phyloP scores from a whole-genome alignment of 2,329 filamentous ascomycete species.

The Aspergillus viridinutans region DNA sequence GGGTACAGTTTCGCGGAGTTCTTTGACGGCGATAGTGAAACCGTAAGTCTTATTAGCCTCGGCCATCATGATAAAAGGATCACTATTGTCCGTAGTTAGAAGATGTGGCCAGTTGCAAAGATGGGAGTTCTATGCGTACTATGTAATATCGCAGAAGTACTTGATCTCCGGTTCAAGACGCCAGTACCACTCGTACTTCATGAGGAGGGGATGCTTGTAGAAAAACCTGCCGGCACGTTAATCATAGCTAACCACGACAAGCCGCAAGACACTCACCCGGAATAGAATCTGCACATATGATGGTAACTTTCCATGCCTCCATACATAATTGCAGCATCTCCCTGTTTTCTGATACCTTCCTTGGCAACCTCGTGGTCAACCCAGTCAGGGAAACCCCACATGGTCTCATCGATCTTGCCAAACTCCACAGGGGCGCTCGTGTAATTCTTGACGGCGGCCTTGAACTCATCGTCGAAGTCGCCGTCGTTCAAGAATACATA shows the following conservation, averaged over 20 bases:
- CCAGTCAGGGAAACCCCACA: conserved; percentile 98
- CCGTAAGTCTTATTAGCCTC: conserved; percentile 95
- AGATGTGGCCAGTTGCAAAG: not conserved
- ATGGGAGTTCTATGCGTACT: conserved; percentile 55
- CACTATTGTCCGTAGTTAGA: conserved; percentile 51
- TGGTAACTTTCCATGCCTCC: conserved; percentile 98
- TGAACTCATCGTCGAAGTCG: conserved; percentile 94
- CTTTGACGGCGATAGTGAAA: conserved; percentile 98
- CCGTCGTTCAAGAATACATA: conserved; percentile 98
- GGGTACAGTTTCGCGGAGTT: conserved; percentile 93
- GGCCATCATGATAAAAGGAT: conserved; percentile 94
- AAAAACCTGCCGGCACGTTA: conserved; percentile 63
- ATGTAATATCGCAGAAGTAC: conserved; percentile 99
- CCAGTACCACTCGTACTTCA: conserved; percentile 99
- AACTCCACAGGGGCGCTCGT: conserved; percentile 87
- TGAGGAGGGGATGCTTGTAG: conserved; percentile 90
- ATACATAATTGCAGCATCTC: conserved; percentile 97
- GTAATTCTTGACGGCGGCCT: conserved; percentile 80
- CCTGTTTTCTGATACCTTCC: conserved; percentile 94
- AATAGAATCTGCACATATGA: conserved; percentile 99
- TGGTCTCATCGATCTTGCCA: conserved; percentile 81
- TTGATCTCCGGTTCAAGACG: conserved; percentile 98
- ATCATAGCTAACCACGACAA: not conserved
- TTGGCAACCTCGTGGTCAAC: conserved; percentile 88
- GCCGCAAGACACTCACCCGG: conserved; percentile 62